Base-by-base conservation (phyloP, 495 filamentous ascomycete species). In the Amniculicola lignicola region DNA sequence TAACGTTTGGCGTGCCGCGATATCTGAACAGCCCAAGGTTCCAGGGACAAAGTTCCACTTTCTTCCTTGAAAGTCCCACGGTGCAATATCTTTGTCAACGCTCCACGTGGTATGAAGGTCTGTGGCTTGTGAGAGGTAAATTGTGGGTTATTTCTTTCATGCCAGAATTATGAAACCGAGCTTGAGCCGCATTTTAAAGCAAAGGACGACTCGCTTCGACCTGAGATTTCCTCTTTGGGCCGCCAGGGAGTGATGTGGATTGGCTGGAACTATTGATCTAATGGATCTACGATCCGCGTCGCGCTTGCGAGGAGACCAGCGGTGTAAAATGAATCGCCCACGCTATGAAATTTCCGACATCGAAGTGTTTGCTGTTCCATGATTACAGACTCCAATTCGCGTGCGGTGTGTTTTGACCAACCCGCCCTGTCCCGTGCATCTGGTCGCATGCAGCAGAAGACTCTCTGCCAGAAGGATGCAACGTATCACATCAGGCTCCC, bases 111-210 rank as follows among this genome's bases (percentile, higher is more conserved):
- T 16, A n/a, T 40, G 14, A 38, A 15, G 35, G 35, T 14, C n/a
- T 43, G 40, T 24, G 40, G 40, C 40, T n/a, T 21, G 43, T 46
- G 25, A 46, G 43, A 46, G 2, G 18, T 46, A 46, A 16, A 46
- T 27, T 46, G 43, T 14, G 14, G 43, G 37, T 12, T 29, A 28
- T 9, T 9, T 10, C 4, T 46, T 19, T 49, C 24, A 49, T 49
- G 27, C 45, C 29, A 15, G 45, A 18, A 37, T 36, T 21, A 23
- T 49, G 45, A 36, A 36, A 22, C 45, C n/a, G 2, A 46, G 7
- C 2, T 28, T 14, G 15, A 33, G 7, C 7, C 29, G 29, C 7
- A 33, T 7, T 33, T 33, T 40, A 6, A 19, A 6, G 37, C 37
- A 40, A 37, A 49, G 45, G 28, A 49, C 29, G 37, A 49, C 29